A percentile compares a stretch with the other conserved stretches of the same genome.
Evolutionary conservation across 2,329 filamentous ascomycete genomes (phyloP).

Genomic region (Pseudogymnoascus sp.): DNA sequence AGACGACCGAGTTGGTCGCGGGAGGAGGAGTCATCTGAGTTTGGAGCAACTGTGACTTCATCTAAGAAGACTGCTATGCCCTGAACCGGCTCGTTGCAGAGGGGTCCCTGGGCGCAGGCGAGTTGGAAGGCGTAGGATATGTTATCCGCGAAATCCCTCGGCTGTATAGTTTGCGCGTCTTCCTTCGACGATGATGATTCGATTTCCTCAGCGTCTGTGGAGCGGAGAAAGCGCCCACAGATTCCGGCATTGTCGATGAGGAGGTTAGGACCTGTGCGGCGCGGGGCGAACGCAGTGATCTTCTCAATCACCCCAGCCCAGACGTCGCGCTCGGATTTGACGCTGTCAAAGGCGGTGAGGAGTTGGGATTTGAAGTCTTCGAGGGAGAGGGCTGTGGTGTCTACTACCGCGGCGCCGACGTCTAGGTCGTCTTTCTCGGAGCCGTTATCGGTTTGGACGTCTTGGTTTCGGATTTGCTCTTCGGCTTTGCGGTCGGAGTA

Average conservation of each 20-base stretch:
- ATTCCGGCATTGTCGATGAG: conserved; percentile 77
- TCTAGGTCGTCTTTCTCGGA: conserved; percentile 35
- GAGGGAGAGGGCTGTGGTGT: conserved; percentile 55
- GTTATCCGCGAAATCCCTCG: conserved; percentile 76
- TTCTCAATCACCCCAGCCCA: conserved; percentile 73
- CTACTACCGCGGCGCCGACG: conserved; percentile 49
- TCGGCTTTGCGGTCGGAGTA: conserved; percentile 61
- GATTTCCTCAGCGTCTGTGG: neutral
- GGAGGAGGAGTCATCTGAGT: conserved; percentile 42
- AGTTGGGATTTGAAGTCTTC: conserved; percentile 73
- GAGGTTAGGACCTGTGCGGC: conserved; percentile 78
- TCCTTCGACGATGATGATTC: too few species aligned
- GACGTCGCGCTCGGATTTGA: conserved; percentile 64
- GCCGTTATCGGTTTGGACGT: conserved; percentile 19
- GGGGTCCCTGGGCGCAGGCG: conserved; percentile 75
- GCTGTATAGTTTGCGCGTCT: conserved; percentile 43
- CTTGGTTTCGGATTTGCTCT: conserved; percentile 35
- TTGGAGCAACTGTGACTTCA: conserved; percentile 56
- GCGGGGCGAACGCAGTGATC: conserved; percentile 85
- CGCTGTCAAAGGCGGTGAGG: conserved; percentile 56
- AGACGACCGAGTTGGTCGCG: conserved; percentile 66
- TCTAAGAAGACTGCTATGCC: conserved; percentile 89
- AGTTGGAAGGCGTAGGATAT: conserved; percentile 92
- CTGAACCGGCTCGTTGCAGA: conserved; percentile 89
- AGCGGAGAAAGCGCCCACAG: conserved; percentile 38